Percentiles rank a stretch among this genome's conserved stretches.
phyloP scores from a whole-genome alignment of 2,329 filamentous ascomycete genomes.

The Didymella glomerata region DNA sequence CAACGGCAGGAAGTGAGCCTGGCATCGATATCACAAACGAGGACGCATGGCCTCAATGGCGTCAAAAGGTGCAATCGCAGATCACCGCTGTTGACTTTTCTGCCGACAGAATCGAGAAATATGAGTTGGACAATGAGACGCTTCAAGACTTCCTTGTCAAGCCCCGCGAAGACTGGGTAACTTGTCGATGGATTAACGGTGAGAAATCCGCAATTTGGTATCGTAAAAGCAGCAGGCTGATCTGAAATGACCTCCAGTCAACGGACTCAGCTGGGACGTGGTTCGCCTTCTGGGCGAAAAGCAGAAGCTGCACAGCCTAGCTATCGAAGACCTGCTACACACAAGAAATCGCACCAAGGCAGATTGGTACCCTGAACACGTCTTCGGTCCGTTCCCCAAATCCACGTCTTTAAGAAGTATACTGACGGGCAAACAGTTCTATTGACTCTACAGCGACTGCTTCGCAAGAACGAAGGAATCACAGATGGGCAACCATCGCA shows the following conservation, averaged over 20 bases:
- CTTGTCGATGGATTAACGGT: slow-evolving; percentile 90
- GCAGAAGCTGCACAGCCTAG: slow-evolving; percentile 80
- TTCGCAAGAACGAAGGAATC: slow-evolving; percentile 58
- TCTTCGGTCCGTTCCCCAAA: slow-evolving; percentile 59
- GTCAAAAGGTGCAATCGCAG: slow-evolving; percentile 68
- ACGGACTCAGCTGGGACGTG: slow-evolving; percentile 91
- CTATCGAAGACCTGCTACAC: slow-evolving; percentile 88
- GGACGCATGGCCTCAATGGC: slow-evolving; percentile 44
- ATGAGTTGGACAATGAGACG: slow-evolving; percentile 72
- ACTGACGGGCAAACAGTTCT: slow-evolving; percentile 55
- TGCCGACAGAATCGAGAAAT: slow-evolving; percentile 70
- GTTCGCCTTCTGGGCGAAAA: slow-evolving; percentile 79
- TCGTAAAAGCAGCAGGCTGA: background rate
- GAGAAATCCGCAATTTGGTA: slow-evolving; percentile 56
- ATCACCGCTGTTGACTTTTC: slow-evolving; percentile 89
- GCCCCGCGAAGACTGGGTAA: slow-evolving; percentile 71
- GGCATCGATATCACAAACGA: slow-evolving; percentile 55
- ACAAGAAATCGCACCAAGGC: slow-evolving; percentile 86
- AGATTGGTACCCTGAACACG: slow-evolving; percentile 79
- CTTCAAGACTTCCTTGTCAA: slow-evolving; percentile 71
- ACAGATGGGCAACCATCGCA: slow-evolving; percentile 44
- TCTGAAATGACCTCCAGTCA: slow-evolving; percentile 59
- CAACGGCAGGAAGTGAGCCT: slow-evolving; percentile 45
- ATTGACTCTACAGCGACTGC: slow-evolving; percentile 82
- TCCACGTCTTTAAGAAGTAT: background rate